A percentile compares a stretch with the other conserved stretches of the same genome.
Conservation (phyloP, 2,329 filamentous ascomycete species). For the Huntiella omanensis region DNA sequence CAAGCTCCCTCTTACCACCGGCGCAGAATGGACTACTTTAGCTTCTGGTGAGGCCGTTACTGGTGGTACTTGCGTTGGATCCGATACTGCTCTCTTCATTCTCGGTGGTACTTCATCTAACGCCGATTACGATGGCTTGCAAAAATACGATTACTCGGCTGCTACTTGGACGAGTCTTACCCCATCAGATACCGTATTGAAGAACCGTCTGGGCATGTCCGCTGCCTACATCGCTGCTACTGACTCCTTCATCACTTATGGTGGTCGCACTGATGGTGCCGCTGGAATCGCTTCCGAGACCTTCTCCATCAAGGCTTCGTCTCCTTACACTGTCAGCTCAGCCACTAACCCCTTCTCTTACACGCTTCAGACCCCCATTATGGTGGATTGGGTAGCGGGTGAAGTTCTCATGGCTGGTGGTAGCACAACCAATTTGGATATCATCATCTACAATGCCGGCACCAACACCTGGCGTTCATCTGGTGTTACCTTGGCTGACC, state of each 20-base stretch:
- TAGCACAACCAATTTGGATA: constrained; percentile 34
- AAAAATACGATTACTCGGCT: constrained; percentile 41
- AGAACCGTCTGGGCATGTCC: constrained; percentile 56
- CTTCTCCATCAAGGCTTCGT: constrained; percentile 48
- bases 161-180: constrained; percentile 32
- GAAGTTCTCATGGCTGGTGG: constrained; percentile 62
- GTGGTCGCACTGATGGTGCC: constrained; percentile 47
- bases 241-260: constrained; percentile 62
- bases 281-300: constrained; percentile 47
- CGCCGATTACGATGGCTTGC: constrained; percentile 51
- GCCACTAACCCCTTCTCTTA: constrained; percentile 11
- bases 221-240: constrained; percentile 54
- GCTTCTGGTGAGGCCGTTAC: constrained; percentile 49
- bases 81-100: constrained; percentile 51
- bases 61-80: constrained; percentile 58
- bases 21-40: constrained; percentile 53
- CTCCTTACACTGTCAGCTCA: constrained; percentile 42
- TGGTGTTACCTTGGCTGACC: constrained; percentile 40
- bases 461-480: constrained; percentile 46
- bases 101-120: constrained; percentile 49
- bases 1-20: constrained; percentile 47
- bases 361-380: constrained; percentile 31
- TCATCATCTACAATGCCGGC: constrained; percentile 52
- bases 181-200: constrained; percentile 30
- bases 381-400: constrained; percentile 55